A percentile compares a stretch with the other conserved stretches of the same genome.
phyloP scores from a whole-genome alignment of 352 stramenopile species.

The Plasmopara halstedii region DNA sequence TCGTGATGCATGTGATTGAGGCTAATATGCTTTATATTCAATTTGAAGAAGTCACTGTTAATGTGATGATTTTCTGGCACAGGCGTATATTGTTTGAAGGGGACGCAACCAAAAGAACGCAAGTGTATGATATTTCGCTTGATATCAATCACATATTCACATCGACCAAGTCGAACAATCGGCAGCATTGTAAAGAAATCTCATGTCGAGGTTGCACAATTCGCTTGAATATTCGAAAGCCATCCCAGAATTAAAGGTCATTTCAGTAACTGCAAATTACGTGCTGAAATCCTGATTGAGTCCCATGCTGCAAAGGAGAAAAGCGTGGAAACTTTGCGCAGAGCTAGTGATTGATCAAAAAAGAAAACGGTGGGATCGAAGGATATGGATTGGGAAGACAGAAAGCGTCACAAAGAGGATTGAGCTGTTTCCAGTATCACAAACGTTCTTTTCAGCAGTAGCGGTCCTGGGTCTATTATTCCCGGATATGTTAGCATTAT shows the following conservation, averaged over 20 bases:
- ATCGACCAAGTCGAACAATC: conserved; percentile 5
- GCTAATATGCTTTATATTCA: too few relatives aligned
- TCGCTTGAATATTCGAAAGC: too few relatives aligned
- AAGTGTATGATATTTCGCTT: conserved; percentile 18
- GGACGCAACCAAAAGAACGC: conserved; percentile 2
- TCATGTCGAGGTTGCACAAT: too few relatives aligned
- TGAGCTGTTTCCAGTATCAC: conserved; percentile 42
- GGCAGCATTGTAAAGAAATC: conserved; percentile 44
- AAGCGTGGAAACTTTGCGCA: conserved; percentile 28
- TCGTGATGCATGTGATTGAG: conserved; percentile 44
- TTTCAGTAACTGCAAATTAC: too few relatives aligned
- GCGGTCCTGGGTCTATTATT: conserved; percentile 33
- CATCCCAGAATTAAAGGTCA: too few relatives aligned
- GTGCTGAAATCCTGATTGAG: conserved; percentile 28
- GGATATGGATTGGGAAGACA: conserved; percentile 19
- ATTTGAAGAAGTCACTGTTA: too few relatives aligned
- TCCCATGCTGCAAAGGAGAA: conserved; percentile 44
- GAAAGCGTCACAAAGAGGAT: conserved; percentile 46
- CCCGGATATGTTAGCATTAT: background rate
- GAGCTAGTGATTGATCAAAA: conserved; percentile 15
- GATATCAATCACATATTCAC: conserved; percentile 15
- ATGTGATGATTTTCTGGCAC: too few relatives aligned
- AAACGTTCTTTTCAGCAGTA: conserved; percentile 28
- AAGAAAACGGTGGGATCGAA: too few relatives aligned
- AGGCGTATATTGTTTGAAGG: conserved; percentile 32